A percentile compares a stretch with the other conserved stretches of the same genome.
Evolutionary conservation across 2,329 filamentous ascomycete genomes (phyloP).

Genomic region (Dothideomycetes sp.): DNA sequence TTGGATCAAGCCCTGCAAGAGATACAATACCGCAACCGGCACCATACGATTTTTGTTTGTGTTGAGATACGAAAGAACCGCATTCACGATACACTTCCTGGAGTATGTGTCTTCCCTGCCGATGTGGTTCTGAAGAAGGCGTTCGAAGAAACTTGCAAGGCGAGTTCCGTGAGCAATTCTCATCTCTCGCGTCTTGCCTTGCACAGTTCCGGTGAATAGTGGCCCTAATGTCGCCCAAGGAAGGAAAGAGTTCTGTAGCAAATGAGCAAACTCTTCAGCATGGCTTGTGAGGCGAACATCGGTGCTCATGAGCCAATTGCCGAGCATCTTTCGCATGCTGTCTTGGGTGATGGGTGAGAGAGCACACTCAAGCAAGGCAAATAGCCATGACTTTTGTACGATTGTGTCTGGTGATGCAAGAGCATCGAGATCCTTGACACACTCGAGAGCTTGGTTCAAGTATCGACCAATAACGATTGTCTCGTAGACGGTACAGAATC

Average conservation of each 20-base stretch:
- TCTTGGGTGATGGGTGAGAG: slow-evolving; percentile 35
- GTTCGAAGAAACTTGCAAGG: slow-evolving; percentile 29
- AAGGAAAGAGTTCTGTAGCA: slow-evolving; percentile 34
- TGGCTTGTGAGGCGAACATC: slow-evolving; percentile 18
- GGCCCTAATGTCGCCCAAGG: slow-evolving; percentile 40
- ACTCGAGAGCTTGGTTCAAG: slow-evolving; percentile 39
- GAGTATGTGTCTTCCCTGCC: slow-evolving; percentile 14
- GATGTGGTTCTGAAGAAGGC: slow-evolving; percentile 21
- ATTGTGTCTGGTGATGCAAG: slow-evolving; percentile 28
- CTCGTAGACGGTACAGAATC: slow-evolving; percentile 38
- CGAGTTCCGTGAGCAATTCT: slow-evolving; percentile 33
- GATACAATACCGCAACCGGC: slow-evolving; percentile 32
- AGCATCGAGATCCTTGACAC: slow-evolving; percentile 33
- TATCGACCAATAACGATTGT: slow-evolving; percentile 41
- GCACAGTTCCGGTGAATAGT: slow-evolving; percentile 34
- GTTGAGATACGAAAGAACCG: slow-evolving; percentile 28
- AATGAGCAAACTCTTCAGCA: slow-evolving; percentile 23
- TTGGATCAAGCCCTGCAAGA: slow-evolving; percentile 34
- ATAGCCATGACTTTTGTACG: slow-evolving; percentile 32
- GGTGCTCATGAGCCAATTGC: slow-evolving; percentile 35
- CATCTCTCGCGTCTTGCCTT: slow-evolving; percentile 23
- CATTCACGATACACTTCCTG: slow-evolving; percentile 19
- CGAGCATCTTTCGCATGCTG: slow-evolving; percentile 37
- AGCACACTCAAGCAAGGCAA: slow-evolving; percentile 33
- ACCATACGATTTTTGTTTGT: slow-evolving; percentile 17